Evolutionary conservation across 306 rosid genomes (phyloP).

Genomic region (Medicago lupulina): DNA sequence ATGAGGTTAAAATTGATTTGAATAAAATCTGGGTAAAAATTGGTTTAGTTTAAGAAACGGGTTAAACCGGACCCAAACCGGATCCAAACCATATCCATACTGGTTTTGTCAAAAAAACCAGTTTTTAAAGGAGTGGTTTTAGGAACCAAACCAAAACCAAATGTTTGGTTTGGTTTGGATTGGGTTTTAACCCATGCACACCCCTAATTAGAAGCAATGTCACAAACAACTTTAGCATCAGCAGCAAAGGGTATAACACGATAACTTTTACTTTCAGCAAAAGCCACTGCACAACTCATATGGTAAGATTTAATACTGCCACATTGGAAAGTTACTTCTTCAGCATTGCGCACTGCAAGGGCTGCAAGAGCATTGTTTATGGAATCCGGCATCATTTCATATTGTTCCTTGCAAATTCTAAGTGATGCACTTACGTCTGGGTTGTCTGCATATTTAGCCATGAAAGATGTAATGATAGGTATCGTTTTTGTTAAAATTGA

Average conservation of each 20-base stretch:
- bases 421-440: no score
- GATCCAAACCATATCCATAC: no score
- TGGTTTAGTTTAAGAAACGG: no score
- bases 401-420: neutral
- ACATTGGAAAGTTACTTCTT: neutral
- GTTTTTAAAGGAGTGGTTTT: no score
- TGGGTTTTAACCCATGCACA: no score
- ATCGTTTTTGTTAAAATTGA: no score
- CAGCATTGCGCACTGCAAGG: accelerated
- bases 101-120: no score
- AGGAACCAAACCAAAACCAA: no score
- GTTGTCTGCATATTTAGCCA: neutral
- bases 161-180: no score
- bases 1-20: no score
- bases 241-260: neutral
- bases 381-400: neutral
- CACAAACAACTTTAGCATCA: neutral
- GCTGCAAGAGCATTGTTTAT: accelerated
- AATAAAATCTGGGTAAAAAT: no score
- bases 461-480: accelerated
- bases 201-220: neutral
- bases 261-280: neutral
- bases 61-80: no score
- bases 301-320: neutral
- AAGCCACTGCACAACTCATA: neutral